Conservation (phyloP, 1,284 basidiomycete genomes). For the Irpex lacteus region DNA sequence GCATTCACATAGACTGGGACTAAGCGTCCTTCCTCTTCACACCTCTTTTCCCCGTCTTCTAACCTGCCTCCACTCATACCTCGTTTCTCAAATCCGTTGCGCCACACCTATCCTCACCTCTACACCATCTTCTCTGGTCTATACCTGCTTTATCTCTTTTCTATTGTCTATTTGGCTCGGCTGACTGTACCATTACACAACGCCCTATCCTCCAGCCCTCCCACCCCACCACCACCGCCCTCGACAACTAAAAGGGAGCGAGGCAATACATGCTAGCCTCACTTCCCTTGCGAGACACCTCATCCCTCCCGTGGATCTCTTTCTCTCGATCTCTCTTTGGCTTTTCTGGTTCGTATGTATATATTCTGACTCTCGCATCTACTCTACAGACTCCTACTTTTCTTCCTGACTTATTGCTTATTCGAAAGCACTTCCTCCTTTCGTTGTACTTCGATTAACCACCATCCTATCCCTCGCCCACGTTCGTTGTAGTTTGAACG, state of each 20-base stretch:
- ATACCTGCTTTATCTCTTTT: conserved; percentile 5
- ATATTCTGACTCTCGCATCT: background rate
- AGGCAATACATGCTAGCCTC: background rate
- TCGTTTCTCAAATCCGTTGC: background rate
- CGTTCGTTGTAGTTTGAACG: background rate
- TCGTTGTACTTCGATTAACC: background rate
- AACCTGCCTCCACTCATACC: too few species aligned
- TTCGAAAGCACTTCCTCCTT: background rate
- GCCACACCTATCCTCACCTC: background rate
- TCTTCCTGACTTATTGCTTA: conserved; percentile 8
- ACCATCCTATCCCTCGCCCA: background rate
- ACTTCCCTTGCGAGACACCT: background rate
- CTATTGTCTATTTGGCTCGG: background rate
- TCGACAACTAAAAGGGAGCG: background rate
- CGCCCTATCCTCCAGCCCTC: background rate
- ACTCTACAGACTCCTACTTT: conserved; percentile 2
- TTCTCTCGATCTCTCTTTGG: conserved; percentile 7
- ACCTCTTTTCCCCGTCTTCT: background rate
- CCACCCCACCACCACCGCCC: background rate
- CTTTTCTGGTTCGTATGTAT: background rate
- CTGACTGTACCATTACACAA: background rate
- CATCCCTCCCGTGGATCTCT: conserved; percentile 3
- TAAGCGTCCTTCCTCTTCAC: conserved; percentile 28
- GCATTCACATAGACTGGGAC: conserved; percentile 75
- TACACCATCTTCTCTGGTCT: background rate